Evolutionary conservation across 805 yeast species (phyloP), one percentile per base, ranked within the genome.

Genomic region (Millerozyma acaciae): DNA sequence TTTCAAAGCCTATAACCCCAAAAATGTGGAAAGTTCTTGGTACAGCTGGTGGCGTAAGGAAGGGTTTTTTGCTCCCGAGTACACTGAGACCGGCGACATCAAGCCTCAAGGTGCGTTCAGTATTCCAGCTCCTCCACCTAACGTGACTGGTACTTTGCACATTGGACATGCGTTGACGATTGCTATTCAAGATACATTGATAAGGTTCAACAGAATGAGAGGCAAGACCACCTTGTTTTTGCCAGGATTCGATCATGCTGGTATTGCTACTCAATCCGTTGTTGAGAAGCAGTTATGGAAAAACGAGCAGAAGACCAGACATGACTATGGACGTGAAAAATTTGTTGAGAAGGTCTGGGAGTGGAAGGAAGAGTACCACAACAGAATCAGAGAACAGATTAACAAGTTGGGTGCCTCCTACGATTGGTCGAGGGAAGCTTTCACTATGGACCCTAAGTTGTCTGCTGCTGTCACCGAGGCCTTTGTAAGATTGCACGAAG

Each of bases 111-210:
- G 97, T 48, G 55, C 72, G 13, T 93, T 90, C 64, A 74, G 83
- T 42, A 86, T 93, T 51, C 97, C 97, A 24, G 93, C 96, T n/a
- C 98, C 98, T 24, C 98, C 98, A 42, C 98, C 98, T 56, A 93
- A 93, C 60, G 95, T 93, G 44, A 93, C 98, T 30, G 98, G 98
- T 66, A 97, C 97, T 29, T 74, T 93, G 48, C 98, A 93, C 63
- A 93, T 93, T 62, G 98, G 98, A 49, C 98, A 93, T 62, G 98
- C 97, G 18, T 75, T 93, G 58, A 93, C 98, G 12, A 85, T 89
- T 41, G 71, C 97, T 21, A 84, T 93, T 54, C 98, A 93, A 70
- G 98, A 93, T 61, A 63, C 97, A 16, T 75, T 93, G 55, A 80
- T 89, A 45, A 80, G 98, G 64, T 93, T 77, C 71, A 79, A 93